These are phyloP conservation scores for Penicillium mononematosum DNA, from an alignment of 495 filamentous ascomycete species.

Conservation along the genomic window DNA sequence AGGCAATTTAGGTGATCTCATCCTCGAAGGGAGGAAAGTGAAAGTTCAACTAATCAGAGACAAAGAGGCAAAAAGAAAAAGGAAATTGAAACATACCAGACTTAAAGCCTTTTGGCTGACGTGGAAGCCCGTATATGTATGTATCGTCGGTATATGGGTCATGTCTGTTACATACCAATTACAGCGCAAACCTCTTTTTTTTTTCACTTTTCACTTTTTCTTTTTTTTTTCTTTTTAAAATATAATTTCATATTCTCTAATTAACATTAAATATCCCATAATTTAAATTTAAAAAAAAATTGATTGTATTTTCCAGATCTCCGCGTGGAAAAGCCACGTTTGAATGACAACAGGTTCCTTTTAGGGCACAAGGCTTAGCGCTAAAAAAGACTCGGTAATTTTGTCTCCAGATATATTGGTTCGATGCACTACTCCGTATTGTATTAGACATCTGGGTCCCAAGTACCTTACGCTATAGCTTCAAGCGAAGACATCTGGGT, in stretches of 20 bases:
- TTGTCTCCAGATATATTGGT: background rate
- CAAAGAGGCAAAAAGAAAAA: constrained; percentile 19
- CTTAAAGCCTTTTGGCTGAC: constrained; percentile 19
- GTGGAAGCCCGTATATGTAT: constrained; percentile 17
- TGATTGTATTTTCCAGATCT: background rate
- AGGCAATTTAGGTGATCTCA: constrained; percentile 15
- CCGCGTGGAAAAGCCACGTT: constrained; percentile 10
- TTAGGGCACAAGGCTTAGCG: constrained; percentile 7
- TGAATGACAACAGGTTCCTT: background rate
- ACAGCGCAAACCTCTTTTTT: background rate
- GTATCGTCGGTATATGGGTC: constrained; percentile 7
- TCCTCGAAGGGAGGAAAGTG: constrained; percentile 14
- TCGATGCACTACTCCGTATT: background rate
- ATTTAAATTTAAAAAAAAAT: too few species aligned
- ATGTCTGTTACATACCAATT: constrained; percentile 3
- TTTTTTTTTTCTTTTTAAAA: too few species aligned
- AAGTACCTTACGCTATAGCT: too few species aligned
- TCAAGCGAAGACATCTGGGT: background rate
- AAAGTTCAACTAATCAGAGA: constrained; percentile 11
- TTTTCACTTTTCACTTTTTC: too few species aligned
- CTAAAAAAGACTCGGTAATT: constrained; percentile 1
- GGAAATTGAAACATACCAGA: constrained; percentile 23
- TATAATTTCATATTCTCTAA: too few species aligned
- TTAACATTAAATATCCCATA: too few species aligned
- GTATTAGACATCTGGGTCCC: background rate